Evolutionary conservation across 2,329 filamentous ascomycete genomes (phyloP), one percentile per base, ranked within the genome.

Genomic region (Eutypella sp.): DNA sequence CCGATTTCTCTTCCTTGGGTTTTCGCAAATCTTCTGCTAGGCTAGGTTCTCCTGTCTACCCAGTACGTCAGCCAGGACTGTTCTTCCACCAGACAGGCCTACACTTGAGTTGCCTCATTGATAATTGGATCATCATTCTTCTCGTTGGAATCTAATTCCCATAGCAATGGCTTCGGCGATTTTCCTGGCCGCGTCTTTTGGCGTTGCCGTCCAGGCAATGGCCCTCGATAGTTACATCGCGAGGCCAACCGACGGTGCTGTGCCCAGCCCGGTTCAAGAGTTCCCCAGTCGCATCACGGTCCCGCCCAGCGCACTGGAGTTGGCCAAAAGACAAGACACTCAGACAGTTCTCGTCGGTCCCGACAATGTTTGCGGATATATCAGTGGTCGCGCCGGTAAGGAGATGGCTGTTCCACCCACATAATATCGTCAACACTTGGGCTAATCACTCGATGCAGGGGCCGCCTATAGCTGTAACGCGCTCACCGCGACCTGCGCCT

Each of bases 321-420:
- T 69, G 11, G 57, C 60, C 25, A 64, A 54, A 54, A 63, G 60
- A 46, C 57, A 60, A 40, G 51, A 49, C n/a, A 58, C 49, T n/a
- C 47, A 59, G 16, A 70, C 64, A 0, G 64, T 71, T 23, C 62
- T 74, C n/a, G 56, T 72, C 44, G 74, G 67, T 10, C 69, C 71
- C 1, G 73, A 76, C 54, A 73, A 74, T 48, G 75, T 71, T 0
- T 78, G 75, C 47, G 75, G 75, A 50, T 78, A 66, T 54, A 58
- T 78, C 33, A 65, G 63, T 24, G 74, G 68, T 25, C 62, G 60
- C 23, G 45, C 63, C 11, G 63, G 68, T 71, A 55, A 46, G 57
- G 7, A 42, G 27, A 18, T 24, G n/a, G 13, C 54, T 15, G 9
- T 5, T 10, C 13, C 29, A 24, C 29, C 5, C 16, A 29, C 25